A percentile compares a stretch with the other conserved stretches of the same genome.
Conservation (phyloP, 768 basidiomycete genomes). For the Agaricus bisporus region DNA sequence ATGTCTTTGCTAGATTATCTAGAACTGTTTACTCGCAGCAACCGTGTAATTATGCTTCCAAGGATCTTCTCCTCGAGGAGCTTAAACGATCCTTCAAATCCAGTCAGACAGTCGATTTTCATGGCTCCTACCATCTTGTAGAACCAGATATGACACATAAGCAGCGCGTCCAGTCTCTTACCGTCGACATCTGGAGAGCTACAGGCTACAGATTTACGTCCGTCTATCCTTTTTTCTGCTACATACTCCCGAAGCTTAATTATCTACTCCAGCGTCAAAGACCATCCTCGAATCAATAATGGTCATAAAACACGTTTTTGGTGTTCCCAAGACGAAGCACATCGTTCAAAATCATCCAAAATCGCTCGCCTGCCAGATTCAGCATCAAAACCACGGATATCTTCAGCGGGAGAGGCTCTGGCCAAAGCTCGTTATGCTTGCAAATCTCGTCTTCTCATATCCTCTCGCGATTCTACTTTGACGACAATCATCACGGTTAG, state of each 20-base stretch:
- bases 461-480: slow-evolving; percentile 30
- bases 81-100: slow-evolving; percentile 27
- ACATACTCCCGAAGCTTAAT: slow-evolving; percentile 1
- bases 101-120: slow-evolving; percentile 33
- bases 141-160: slow-evolving; percentile 30
- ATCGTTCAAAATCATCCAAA: slow-evolving; percentile 32
- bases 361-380: slow-evolving; percentile 20
- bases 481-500: slow-evolving; percentile 30
- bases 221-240: slow-evolving; percentile 15
- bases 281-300: slow-evolving; percentile 39
- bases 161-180: slow-evolving; percentile 33
- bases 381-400: slow-evolving; percentile 25
- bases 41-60: slow-evolving; percentile 22
- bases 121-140: slow-evolving; percentile 30
- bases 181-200: slow-evolving; percentile 40
- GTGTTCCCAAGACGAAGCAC: slow-evolving; percentile 45
- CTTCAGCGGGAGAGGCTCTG: slow-evolving; percentile 30
- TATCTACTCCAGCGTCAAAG: slow-evolving; percentile 32
- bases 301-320: slow-evolving; percentile 46
- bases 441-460: slow-evolving; percentile 38
- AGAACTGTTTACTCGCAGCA: slow-evolving; percentile 15
- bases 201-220: slow-evolving; percentile 48
- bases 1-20: neutral
- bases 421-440: slow-evolving; percentile 39
- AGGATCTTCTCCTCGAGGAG: slow-evolving; percentile 25